Base-by-base conservation (phyloP, 495 filamentous ascomycete species). In the Talaromyces ruber region DNA sequence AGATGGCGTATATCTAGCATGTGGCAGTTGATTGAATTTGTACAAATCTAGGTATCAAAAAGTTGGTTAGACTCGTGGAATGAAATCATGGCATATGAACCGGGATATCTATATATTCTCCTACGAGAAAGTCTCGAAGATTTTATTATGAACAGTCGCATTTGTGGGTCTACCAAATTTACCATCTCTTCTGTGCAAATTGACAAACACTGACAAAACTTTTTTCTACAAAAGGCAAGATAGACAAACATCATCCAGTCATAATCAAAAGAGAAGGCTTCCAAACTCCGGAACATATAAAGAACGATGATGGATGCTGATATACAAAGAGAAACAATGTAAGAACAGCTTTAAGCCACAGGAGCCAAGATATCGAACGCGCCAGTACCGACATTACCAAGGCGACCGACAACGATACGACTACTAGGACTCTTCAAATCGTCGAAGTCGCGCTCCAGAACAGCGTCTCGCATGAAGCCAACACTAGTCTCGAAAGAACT, bases 401-500 rank as follows among this genome's bases (percentile, higher is more conserved):
- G 73, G 70, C 86, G 88, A 14, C 94, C 94, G 61, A 93, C 82
- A 61, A 97, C 91, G 73, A 99, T 92, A 63, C 93, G 84, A 63
- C 88, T 86, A 72, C 88, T 93, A 4, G 94, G 95, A 65, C 86
- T 90, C 62, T 81, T 87, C 59, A 99, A 81, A 68, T 90, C 88
- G 75, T 99, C 94, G 80, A 85, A 88, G 72, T 96, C 94, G 58
- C 88, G 84, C 67, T 97, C 92, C 47, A 93, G 72, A 18, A 96
- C 91, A 26, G 93, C 92, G 65, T 97, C 93, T 71, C 87, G 90
- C 72, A 98, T 80, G 77, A 96, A 97, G 2, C 88, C 88, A 34
- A 96, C 83, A 22, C 94, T 98, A 6, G 94, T 98, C 81, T 99
- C 93, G 79, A 97, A 98, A 73, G 90, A 95, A 92, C 97, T 97